Base-by-base conservation (phyloP, 2,329 filamentous ascomycete species). In the Myriosclerotinia curreyana region DNA sequence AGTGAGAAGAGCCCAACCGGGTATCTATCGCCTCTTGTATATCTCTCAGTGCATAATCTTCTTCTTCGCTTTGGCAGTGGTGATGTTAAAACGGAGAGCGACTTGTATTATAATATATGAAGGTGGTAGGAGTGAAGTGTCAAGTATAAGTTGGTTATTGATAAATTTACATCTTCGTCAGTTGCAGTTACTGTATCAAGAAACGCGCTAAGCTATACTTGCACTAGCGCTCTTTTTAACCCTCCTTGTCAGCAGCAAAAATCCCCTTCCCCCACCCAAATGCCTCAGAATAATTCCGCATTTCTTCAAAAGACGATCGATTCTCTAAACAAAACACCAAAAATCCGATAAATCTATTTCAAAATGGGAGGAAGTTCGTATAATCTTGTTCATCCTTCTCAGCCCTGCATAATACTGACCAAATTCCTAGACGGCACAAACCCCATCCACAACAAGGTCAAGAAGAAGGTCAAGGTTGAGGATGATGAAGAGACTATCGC, bases 401-500 rank as follows among this genome's bases (percentile, higher is more conserved):
- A 55, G 38, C 38, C 81, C 92, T 79, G 1, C 48, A 36, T 36
- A 4, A 20, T 20, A 46, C 59, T 62, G 40, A 62, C 40, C 15
- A 38, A 14, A 62, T 7, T 38, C 8, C 4, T 14, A 62, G 60
- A 56, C 51, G 60, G 60, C 40, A 62, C 60, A 38, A 62, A 28
- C 28, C 60, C 60, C 2, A 48, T 56, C 31, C 60, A 62, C 60
- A 97, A 96, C 88, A 85, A 89, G 71, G 82, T 91, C 67, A 97
- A 96, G 87, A 96, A 94, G 84, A 83, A 84, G 62, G 69, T 68
- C 50, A 82, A 83, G 75, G 89, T 88, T 78, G 92, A 96, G 1
- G 78, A 93, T 65, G 93, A 96, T 75, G 92, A 96, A 92, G 96
- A 52, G 92, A 96, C 69, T 78, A 88, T 75, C 28, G 92, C 91